These are phyloP conservation scores for Saturnispora serradocipensis DNA, from an alignment of 805 yeast genomes.

Conservation along the genomic window DNA sequence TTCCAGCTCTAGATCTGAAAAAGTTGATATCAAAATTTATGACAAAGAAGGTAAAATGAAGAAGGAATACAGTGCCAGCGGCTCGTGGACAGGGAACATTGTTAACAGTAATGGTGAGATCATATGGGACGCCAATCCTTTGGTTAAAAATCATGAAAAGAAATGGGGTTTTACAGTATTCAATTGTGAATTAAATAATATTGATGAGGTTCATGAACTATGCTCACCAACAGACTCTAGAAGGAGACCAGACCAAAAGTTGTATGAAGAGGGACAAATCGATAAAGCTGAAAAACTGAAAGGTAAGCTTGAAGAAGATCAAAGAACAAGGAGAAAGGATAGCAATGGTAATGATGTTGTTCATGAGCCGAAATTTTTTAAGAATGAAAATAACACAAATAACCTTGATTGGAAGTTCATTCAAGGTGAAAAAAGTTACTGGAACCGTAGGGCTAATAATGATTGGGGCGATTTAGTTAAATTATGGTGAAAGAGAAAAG, in stretches of 20 bases:
- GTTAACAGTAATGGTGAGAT: constrained; percentile 31
- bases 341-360: constrained; percentile 35
- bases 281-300: constrained; percentile 68
- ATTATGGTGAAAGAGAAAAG: constrained; percentile 39
- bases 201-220: constrained; percentile 60
- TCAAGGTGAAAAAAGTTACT: constrained; percentile 56
- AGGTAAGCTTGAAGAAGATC: constrained; percentile 62
- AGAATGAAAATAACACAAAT: constrained; percentile 25
- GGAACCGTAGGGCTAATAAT: constrained; percentile 62
- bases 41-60: constrained; percentile 26
- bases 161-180: constrained; percentile 84
- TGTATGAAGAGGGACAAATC: constrained; percentile 60
- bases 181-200: constrained; percentile 73
- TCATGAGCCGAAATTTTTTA: constrained; percentile 60
- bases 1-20: constrained; percentile 77
- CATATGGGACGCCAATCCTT: constrained; percentile 68
- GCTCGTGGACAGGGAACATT: constrained; percentile 79
- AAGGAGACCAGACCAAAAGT: constrained; percentile 73
- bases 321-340: constrained; percentile 64
- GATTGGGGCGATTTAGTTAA: constrained; percentile 51
- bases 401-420: constrained; percentile 40
- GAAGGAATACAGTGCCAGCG: constrained; percentile 33
- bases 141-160: constrained; percentile 46
- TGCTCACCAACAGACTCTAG: constrained; percentile 87
- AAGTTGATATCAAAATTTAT: constrained; percentile 36